Conservation (phyloP, 805 yeast genomes). For the Yamadazyma tumulicola region DNA sequence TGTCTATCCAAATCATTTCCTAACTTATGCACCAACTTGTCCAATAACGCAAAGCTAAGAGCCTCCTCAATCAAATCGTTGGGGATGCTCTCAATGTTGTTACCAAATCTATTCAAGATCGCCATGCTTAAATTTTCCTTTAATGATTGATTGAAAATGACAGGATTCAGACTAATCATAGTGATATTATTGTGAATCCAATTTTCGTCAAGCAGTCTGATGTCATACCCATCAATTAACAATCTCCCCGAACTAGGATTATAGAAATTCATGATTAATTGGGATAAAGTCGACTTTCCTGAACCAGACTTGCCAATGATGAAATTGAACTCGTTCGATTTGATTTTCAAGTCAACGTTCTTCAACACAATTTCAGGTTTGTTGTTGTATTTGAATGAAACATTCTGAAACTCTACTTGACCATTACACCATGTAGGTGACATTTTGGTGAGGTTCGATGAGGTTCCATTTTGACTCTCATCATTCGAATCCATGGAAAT, state of each 20-base stretch:
- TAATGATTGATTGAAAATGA: constrained; percentile 62
- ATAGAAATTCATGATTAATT: constrained; percentile 61
- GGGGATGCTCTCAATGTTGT: constrained; percentile 16
- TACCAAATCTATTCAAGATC: constrained; percentile 17
- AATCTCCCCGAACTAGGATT: constrained; percentile 51
- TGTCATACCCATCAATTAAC: constrained; percentile 49
- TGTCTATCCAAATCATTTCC: constrained; percentile 49
- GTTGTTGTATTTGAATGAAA: constrained; percentile 62
- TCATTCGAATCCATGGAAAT: constrained; percentile 2
- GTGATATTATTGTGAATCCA: constrained; percentile 67
- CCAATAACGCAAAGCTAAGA: constrained; percentile 49
- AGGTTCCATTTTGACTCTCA: neutral
- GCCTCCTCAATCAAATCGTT: constrained; percentile 37
- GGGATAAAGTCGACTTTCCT: constrained; percentile 83
- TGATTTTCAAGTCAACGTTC: constrained; percentile 35
- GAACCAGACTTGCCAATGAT: constrained; percentile 88
- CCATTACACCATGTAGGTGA: constrained; percentile 35
- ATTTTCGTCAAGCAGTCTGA: constrained; percentile 37
- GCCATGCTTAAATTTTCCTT: constrained; percentile 63
- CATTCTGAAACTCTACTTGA: constrained; percentile 49
- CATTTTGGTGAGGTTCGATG: neutral
- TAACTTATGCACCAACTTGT: constrained; percentile 35
- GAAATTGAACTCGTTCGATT: constrained; percentile 48
- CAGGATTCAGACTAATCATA: constrained; percentile 68
- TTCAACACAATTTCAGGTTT: constrained; percentile 49